phyloP scores from a whole-genome alignment of 371 early-diverging fungal species.

The Sporodiniella umbellata region DNA sequence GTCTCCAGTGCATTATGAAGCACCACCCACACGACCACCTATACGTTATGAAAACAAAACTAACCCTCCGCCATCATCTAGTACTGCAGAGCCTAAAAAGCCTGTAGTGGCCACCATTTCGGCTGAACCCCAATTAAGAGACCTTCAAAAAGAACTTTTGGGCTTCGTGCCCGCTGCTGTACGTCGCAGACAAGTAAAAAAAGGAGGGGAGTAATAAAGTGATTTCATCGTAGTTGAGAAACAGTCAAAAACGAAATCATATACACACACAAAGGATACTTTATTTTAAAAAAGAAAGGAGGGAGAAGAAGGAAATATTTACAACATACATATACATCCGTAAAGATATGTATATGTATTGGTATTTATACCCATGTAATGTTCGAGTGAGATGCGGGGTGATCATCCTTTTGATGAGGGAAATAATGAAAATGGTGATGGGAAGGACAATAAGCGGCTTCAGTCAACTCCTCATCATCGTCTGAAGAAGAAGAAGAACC shows the following conservation, averaged over 20 bases:
- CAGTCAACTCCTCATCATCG: conserved; percentile 9
- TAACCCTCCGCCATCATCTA: neutral
- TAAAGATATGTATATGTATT: too few species aligned
- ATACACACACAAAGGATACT: too few species aligned
- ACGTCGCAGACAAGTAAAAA: conserved; percentile 48
- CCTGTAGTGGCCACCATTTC: conserved; percentile 50
- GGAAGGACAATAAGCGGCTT: too few species aligned
- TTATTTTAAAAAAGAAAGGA: too few species aligned
- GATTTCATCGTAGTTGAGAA: neutral
- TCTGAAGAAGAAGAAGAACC: conserved; percentile 1
- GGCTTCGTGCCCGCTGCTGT: conserved; percentile 60
- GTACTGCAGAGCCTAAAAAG: neutral
- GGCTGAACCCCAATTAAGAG: conserved; percentile 61
- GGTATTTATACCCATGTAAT: too few species aligned
- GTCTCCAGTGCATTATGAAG: conserved; percentile 9
- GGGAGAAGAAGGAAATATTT: too few species aligned
- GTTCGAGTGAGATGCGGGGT: too few species aligned
- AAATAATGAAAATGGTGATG: too few species aligned
- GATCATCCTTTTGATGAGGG: too few species aligned
- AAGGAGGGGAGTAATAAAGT: conserved; percentile 30
- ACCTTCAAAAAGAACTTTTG: conserved; percentile 61
- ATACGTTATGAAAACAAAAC: conserved; percentile 8
- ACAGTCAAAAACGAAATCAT: neutral
- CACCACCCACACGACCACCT: conserved; percentile 9
- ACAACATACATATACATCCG: too few species aligned